phyloP scores from a whole-genome alignment of 208 protist genomes.

The Leishmania mexicana region DNA sequence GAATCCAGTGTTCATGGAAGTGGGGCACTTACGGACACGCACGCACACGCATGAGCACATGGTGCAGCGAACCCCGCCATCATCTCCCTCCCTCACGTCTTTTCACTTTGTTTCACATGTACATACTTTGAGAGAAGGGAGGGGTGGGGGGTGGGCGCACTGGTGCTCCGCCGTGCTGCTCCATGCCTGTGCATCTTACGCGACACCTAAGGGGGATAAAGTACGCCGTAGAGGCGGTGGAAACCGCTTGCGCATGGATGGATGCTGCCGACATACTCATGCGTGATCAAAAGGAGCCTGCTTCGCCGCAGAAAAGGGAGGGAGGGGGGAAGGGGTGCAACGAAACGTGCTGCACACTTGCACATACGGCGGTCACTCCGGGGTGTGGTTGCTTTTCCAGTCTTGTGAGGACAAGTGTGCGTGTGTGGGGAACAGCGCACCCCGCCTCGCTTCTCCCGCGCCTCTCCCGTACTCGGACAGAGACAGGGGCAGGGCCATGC shows the following conservation, averaged over 20 bases:
- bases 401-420: background rate
- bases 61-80: background rate
- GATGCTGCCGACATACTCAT: background rate
- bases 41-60: background rate
- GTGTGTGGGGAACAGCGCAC: background rate
- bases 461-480: background rate
- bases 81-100: background rate
- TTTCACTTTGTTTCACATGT: background rate
- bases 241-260: background rate
- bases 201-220: background rate
- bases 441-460: background rate
- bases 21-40: background rate
- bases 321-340: background rate
- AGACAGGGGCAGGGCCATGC: background rate
- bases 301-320: background rate
- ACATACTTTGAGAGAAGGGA: background rate
- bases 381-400: background rate
- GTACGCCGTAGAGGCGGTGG: background rate
- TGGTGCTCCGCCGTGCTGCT: background rate
- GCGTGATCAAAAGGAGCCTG: background rate
- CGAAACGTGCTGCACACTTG: background rate
- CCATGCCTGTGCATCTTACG: background rate
- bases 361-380: background rate
- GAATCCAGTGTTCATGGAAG: background rate
- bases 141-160: background rate